Conservation (phyloP, 2,329 filamentous ascomycete species). For the Gnomoniopsis sp. region DNA sequence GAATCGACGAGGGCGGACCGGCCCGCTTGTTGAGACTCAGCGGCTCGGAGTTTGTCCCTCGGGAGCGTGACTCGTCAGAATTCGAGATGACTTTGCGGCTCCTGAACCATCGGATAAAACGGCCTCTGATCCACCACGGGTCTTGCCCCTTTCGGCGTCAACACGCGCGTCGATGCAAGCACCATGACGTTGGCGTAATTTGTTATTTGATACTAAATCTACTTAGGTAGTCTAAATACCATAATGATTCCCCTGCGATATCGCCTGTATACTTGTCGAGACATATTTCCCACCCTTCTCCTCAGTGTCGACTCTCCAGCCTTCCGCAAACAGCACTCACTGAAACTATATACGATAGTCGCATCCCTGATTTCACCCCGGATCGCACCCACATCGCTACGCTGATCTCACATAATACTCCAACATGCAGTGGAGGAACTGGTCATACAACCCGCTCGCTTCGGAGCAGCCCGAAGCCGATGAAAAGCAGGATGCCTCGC, state of each 20-base stretch:
- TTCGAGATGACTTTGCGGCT: background rate
- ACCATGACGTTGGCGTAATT: conserved; percentile 1
- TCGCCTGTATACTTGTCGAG: background rate
- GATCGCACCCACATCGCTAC: background rate
- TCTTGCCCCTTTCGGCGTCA: background rate
- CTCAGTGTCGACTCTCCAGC: background rate
- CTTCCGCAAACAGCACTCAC: too few species aligned
- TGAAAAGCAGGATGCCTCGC: background rate
- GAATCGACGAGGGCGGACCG: background rate
- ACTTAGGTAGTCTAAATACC: background rate
- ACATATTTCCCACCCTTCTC: background rate
- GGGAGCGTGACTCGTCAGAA: background rate
- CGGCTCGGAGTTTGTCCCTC: background rate
- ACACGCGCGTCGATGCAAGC: background rate
- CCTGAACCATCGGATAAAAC: background rate
- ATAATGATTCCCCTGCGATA: background rate
- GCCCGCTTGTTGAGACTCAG: background rate
- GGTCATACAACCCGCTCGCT: conserved; percentile 6
- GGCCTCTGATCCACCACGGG: background rate
- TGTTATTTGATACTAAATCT: background rate
- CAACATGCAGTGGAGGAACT: conserved; percentile 8
- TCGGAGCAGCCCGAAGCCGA: conserved; percentile 1
- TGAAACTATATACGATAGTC: too few species aligned
- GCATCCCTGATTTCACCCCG: background rate
- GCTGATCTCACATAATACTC: background rate